Base-by-base conservation (phyloP, 2,329 filamentous ascomycete species). In the Thermothelomyces thermophilus region DNA sequence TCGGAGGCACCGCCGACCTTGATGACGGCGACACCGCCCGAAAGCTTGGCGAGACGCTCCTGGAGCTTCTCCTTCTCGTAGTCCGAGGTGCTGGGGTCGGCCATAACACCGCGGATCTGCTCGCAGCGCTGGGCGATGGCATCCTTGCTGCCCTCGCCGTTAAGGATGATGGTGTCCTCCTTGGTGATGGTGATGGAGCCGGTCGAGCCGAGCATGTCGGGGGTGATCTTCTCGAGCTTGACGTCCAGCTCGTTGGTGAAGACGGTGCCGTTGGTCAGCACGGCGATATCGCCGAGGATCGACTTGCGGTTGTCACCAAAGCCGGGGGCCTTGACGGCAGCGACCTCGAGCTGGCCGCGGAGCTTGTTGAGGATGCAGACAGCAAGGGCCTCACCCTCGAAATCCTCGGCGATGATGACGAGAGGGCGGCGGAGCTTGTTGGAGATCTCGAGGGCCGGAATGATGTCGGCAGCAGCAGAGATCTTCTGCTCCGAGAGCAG, bases 41-140 rank as follows among this genome's bases (percentile, higher is more conserved):
- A 97, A 61, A 98, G 87, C 84, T 98, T 98, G 63, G 93, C 93
- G 55, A 98, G 87, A 75, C 93, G 93, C 80, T 98, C 93, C 77
- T 97, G 93, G 59, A 98, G 88, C 84, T 98, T 98, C 86, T 98
- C 93, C 83, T 96, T 97, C 83, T 98, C 93, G 75, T 98, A 98
- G 67, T 98, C 93, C 42, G 90, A 96, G 58, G 93, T 98, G 63
- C 81, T 84, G 59, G 91, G 86, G 75, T 98, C 93, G 56, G 77
- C 80, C 77, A 96, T 95, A 73, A 97, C 90, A 61, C 91, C 90
- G 62, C 93, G 90, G 73, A 98, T 98, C 79, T 98, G 93, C 76
- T 98, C 93, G 74, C 93, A 97, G 69, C 93, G 87, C 79, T 96
- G 90, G 58, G 87, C 74, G 64, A 98, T 94, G 60, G 80, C 71